These are phyloP conservation scores for Diutina siamensis DNA, from an alignment of 1,139 yeast genomes.

Conservation along the genomic window DNA sequence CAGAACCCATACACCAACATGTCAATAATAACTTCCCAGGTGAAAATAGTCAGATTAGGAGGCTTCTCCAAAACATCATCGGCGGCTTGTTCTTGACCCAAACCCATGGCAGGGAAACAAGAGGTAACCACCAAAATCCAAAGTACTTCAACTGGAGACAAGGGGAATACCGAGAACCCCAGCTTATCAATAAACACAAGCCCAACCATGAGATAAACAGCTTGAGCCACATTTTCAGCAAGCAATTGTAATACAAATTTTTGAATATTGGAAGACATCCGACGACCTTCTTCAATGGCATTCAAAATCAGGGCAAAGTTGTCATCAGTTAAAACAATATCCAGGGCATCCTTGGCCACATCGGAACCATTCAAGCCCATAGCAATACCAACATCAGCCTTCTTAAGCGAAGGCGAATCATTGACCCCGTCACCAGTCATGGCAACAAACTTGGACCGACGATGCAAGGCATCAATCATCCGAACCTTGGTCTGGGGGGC, in stretches of 20 bases:
- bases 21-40: slow-evolving; percentile 22
- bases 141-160: slow-evolving; percentile 26
- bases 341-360: slow-evolving; percentile 74
- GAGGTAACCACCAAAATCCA: slow-evolving; percentile 28
- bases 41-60: slow-evolving; percentile 22
- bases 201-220: slow-evolving; percentile 30
- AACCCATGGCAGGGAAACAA: slow-evolving; percentile 30
- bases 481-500: slow-evolving; percentile 80
- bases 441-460: slow-evolving; percentile 60
- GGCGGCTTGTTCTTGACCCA: slow-evolving; percentile 24
- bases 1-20: slow-evolving; percentile 24
- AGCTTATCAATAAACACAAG: slow-evolving; percentile 21
- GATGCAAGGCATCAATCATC: slow-evolving; percentile 73
- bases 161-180: slow-evolving; percentile 25
- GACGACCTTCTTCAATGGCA: slow-evolving; percentile 74
- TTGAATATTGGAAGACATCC: slow-evolving; percentile 74
- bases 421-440: slow-evolving; percentile 78
- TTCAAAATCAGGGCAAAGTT: slow-evolving; percentile 68
- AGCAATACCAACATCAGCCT: slow-evolving; percentile 80
- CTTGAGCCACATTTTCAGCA: slow-evolving; percentile 74
- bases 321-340: slow-evolving; percentile 64
- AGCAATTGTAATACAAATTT: slow-evolving; percentile 69
- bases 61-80: slow-evolving; percentile 21
- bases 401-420: slow-evolving; percentile 38
- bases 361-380: slow-evolving; percentile 79